Percentiles rank a stretch among this genome's conserved stretches.
These are phyloP conservation scores for Salix viminalis DNA, from an alignment of 345 rosid genomes.

Conservation along the genomic window DNA sequence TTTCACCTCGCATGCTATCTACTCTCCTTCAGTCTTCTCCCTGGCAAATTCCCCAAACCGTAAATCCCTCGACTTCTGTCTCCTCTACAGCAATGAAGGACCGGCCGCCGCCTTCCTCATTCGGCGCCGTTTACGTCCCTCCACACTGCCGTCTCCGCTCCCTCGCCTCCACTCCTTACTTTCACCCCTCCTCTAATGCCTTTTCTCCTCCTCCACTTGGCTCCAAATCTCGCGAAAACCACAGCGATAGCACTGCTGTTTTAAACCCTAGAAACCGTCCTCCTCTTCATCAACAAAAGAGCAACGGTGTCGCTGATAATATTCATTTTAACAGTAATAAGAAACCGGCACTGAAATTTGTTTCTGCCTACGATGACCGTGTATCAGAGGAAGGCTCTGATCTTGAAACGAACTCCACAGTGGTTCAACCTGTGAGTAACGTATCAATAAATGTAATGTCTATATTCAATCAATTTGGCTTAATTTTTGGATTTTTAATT, in stretches of 20 bases:
- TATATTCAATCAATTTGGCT: no score
- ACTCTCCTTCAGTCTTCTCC: conserved; percentile 1
- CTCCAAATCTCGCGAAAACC: conserved; percentile 21
- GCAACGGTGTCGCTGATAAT: not conserved
- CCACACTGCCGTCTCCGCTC: conserved; percentile 74
- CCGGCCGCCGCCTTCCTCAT: conserved; percentile 53
- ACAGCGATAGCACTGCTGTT: not conserved
- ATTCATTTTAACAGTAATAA: not conserved
- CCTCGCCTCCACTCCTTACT: conserved; percentile 28
- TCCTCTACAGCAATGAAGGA: conserved; percentile 53
- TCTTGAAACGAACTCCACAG: conserved; percentile 24
- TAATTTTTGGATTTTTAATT: not conserved
- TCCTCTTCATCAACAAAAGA: conserved; percentile 16
- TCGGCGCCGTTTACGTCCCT: conserved; percentile 61
- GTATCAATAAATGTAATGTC: not conserved
- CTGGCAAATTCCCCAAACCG: conserved; percentile 26
- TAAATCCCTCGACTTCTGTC: conserved; percentile 14
- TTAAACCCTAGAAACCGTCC: conserved; percentile 25
- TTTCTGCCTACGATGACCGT: conserved; percentile 28
- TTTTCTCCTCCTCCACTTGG: conserved; percentile 10
- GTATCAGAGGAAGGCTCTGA: conserved; percentile 41
- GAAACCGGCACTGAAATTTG: not conserved
- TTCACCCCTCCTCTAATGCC: conserved; percentile 28
- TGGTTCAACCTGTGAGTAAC: conserved; percentile 28
- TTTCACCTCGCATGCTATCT: conserved; percentile 29